Evolutionary conservation across 306 rosid genomes (phyloP), one percentile per base, ranked within the genome.

Genomic region (Betula pendula): DNA sequence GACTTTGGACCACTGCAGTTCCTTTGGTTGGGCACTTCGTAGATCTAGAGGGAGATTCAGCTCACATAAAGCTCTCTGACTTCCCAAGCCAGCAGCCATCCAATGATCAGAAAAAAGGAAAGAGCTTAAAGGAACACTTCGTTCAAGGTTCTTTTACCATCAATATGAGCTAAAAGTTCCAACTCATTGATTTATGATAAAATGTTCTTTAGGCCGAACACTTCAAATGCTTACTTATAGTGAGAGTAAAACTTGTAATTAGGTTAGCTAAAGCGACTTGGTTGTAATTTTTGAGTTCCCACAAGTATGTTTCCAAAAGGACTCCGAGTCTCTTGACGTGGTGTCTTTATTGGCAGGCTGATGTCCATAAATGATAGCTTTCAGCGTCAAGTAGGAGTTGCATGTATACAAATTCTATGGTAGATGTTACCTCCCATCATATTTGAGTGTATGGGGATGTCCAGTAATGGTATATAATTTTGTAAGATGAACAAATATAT

Each of bases 191-290:
- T 24, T 70, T 63, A 68, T 43, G 47, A 68, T 31, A 60, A 51
- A 19, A 22, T 14, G 10, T 16, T 29, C 31, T 22, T 0, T 38
- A 56, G 45, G 27, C 82, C 13, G 68, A 63, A 72, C 53, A 2
- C 42, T 19, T 47, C 35, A 71, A 35, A 72, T 25, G 13, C 45
- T 25, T 27, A 25, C 1, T 72, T 55, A 50, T 58, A 47, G 33
- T 68, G 35, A 12, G 71, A 73, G 29, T 24, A 24, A 12, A 24
- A 38, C 56, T 38, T 33, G 59, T 3, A 25, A 72, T 75, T 72
- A 79, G 80, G 75, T 71, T 22, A 19, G 85, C 83, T 76, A 60
- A 44, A 65, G 68, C 84, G 75, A 51, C 83, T 87, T 78, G 74
- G 85, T 78, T 71, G 20, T 74, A 65, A 65, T 72, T 40, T 40